These are phyloP conservation scores for Ailanthus altissimus DNA, from an alignment of 345 rosid genomes.

Conservation along the genomic window DNA sequence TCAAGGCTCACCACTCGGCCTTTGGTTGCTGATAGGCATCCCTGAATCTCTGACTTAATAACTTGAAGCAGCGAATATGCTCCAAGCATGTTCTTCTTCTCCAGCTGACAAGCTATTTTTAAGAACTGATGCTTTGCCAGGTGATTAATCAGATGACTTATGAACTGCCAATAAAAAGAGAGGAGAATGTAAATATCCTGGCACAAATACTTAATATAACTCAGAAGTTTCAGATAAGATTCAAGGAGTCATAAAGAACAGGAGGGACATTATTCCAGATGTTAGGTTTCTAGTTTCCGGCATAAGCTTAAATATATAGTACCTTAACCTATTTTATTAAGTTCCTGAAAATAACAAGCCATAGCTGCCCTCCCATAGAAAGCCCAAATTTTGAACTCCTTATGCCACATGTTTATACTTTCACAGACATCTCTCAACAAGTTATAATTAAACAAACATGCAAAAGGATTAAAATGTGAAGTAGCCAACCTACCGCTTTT, in stretches of 20 bases:
- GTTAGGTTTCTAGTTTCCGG: not conserved
- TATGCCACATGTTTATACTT: not conserved
- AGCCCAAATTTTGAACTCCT: not conserved
- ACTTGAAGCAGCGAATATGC: slow-evolving; percentile 88
- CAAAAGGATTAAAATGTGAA: not conserved
- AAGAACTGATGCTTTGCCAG: slow-evolving; percentile 92
- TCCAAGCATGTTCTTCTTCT: slow-evolving; percentile 85
- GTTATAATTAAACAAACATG: not conserved
- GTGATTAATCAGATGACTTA: slow-evolving; percentile 87
- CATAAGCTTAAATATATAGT: not conserved
- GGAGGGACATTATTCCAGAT: not conserved
- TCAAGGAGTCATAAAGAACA: not conserved
- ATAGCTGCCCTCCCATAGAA: not conserved
- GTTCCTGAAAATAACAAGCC: slow-evolving; percentile 1
- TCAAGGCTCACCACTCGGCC: slow-evolving; percentile 73
- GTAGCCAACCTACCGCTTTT: slow-evolving; percentile 59
- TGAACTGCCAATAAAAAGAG: slow-evolving; percentile 55
- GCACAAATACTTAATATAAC: not conserved
- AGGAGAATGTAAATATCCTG: not conserved
- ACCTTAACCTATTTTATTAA: not conserved
- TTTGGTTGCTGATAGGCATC: slow-evolving; percentile 76
- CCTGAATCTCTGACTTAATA: slow-evolving; percentile 86
- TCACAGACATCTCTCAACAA: not conserved
- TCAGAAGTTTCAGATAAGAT: not conserved
- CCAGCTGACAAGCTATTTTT: slow-evolving; percentile 86